A percentile compares a stretch with the other conserved stretches of the same genome.
Evolutionary conservation across 805 yeast species (phyloP).

Genomic region (Ogataea haglerorum): DNA sequence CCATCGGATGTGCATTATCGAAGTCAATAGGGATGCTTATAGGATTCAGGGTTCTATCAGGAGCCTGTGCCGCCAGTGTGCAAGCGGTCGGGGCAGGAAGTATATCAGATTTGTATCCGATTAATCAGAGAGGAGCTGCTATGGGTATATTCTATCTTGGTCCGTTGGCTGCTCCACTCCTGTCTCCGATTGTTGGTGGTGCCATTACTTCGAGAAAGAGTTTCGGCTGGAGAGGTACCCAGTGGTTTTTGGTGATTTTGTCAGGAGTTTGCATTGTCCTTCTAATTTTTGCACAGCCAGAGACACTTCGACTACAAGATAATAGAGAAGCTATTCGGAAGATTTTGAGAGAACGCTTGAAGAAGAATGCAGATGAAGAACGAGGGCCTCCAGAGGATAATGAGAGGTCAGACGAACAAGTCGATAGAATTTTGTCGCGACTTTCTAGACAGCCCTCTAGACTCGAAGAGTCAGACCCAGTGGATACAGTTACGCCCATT

Average conservation of each 20-base stretch:
- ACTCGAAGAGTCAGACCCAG: slow-evolving; percentile 18
- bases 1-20: slow-evolving; percentile 68
- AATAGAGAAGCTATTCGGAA: slow-evolving; percentile 51
- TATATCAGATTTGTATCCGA: slow-evolving; percentile 65
- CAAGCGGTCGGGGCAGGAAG: slow-evolving; percentile 92
- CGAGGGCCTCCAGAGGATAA: slow-evolving; percentile 5
- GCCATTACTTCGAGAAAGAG: slow-evolving; percentile 49
- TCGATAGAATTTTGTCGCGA: slow-evolving; percentile 36
- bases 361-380: slow-evolving; percentile 16
- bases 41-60: slow-evolving; percentile 65
- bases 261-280: slow-evolving; percentile 51
- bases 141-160: slow-evolving; percentile 82
- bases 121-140: slow-evolving; percentile 69
- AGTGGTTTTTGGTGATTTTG: slow-evolving; percentile 74
- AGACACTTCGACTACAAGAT: slow-evolving; percentile 67
- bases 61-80: slow-evolving; percentile 81
- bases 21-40: slow-evolving; percentile 61
- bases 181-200: slow-evolving; percentile 81
- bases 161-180: slow-evolving; percentile 73
- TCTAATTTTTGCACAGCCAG: slow-evolving; percentile 65
- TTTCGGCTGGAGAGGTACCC: slow-evolving; percentile 89
- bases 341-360: slow-evolving; percentile 38
- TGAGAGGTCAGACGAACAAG: slow-evolving; percentile 12
- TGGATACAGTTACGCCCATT: slow-evolving; percentile 37
- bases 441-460: slow-evolving; percentile 29